A percentile compares a stretch with the other conserved stretches of the same genome.
These are phyloP conservation scores for Sporothrix curviconia DNA, from an alignment of 2,329 filamentous ascomycete species.

Conservation along the genomic window DNA sequence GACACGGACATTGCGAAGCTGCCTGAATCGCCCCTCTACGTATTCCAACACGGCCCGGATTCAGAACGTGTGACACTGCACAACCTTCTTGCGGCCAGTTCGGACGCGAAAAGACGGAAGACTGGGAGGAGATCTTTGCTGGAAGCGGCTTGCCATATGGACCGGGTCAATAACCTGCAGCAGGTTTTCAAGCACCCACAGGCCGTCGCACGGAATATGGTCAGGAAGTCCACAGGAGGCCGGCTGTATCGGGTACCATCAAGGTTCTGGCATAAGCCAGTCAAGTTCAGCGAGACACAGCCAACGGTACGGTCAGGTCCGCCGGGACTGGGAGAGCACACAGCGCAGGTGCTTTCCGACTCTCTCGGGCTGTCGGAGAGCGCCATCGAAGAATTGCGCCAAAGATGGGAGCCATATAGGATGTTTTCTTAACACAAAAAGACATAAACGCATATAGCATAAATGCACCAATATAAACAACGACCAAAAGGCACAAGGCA, in stretches of 20 bases:
- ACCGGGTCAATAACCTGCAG: conserved; percentile 88
- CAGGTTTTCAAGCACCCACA: conserved; percentile 77
- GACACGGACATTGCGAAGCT: conserved; percentile 62
- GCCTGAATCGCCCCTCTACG: conserved; percentile 71
- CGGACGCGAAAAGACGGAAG: too few relatives aligned
- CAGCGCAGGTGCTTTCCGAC: conserved; percentile 64
- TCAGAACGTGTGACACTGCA: too few relatives aligned
- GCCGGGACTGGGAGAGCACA: conserved; percentile 85
- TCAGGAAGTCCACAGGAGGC: conserved; percentile 73
- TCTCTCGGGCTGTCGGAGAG: too few relatives aligned
- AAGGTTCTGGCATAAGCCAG: too few relatives aligned
- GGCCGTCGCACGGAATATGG: conserved; percentile 79
- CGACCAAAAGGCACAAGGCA: too few relatives aligned
- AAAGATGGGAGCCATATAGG: too few relatives aligned
- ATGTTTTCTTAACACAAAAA: too few relatives aligned
- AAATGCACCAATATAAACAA: too few relatives aligned
- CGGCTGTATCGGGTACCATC: conserved; percentile 88
- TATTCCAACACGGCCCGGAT: too few relatives aligned
- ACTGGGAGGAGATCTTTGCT: conserved; percentile 83
- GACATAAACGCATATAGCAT: too few relatives aligned
- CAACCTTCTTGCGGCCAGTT: too few relatives aligned
- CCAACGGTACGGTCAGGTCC: conserved; percentile 72
- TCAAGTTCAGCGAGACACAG: conserved; percentile 83
- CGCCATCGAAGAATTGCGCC: too few relatives aligned
- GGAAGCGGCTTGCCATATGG: conserved; percentile 89